Base-by-base conservation (phyloP, 805 yeast genomes). In the Wickerhamomyces queroliae region DNA sequence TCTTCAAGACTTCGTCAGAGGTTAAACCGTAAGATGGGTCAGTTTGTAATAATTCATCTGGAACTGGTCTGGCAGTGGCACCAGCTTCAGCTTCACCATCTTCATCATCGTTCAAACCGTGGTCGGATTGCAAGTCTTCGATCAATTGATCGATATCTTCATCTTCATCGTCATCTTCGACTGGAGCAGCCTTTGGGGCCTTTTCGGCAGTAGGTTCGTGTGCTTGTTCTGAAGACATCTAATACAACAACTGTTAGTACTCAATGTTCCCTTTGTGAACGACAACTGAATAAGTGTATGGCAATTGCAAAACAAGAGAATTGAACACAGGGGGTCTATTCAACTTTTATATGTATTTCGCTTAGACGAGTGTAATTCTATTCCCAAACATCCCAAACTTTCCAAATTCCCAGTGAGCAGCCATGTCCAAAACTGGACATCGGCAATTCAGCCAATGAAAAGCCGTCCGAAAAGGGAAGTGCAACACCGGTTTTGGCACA, bases 11-110 rank as follows among this genome's bases (percentile, higher is more conserved):
- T 65, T 87, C 95, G 34, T 83, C 95, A 45, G 78, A 67, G 46
- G 82, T 63, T 59, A 87, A 76, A 78, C 96, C 96, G 54, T 62
- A 61, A 38, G 78, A 61, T 39, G 90, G 89, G 70, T 83, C 86
- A 46, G 96, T 87, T 66, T 83, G 82, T 57, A 87, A 73, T 51
- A 84, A 67, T 59, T 83, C 93, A 56, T 88, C 95, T 40, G 95
- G 95, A 39, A 87, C 88, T 45, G 84, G 83, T 66, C 82, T 78
- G 64, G 80, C 78, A 44, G 79, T 70, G 49, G 72, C 73, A 45
- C 73, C 80, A 35, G 74, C 78, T 44, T 55, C 67, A 25, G 51
- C 66, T 19, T 59, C 69, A 28, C 59, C 69, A 33, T 67, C 79
- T 35, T 69, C 77, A 22, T 67, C 80, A 4, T 67, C 78, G 1